Evolutionary conservation across 495 filamentous ascomycete species (phyloP).

Genomic region (Aspergillus indologenus): DNA sequence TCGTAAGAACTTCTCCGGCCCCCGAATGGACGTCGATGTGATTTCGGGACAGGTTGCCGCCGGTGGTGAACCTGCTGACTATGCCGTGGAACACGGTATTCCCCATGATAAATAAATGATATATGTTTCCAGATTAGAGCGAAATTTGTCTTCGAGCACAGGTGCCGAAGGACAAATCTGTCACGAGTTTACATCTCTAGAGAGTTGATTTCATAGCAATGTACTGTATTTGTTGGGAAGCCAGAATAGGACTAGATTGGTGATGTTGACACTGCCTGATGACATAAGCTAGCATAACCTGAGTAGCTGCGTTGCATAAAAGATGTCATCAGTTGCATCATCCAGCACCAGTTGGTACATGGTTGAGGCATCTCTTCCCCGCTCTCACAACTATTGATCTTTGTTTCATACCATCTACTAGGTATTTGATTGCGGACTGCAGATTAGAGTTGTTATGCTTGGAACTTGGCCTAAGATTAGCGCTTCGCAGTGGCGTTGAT

Average conservation of each 20-base stretch:
- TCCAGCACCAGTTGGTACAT: neutral
- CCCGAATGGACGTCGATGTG: conserved; percentile 49
- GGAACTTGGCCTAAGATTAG: neutral
- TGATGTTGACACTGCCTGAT: neutral
- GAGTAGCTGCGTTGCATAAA: neutral
- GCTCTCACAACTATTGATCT: neutral
- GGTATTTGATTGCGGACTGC: neutral
- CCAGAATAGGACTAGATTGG: neutral
- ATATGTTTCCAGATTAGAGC: neutral
- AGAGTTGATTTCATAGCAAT: neutral
- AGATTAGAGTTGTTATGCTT: neutral
- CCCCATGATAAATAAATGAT: conserved; percentile 2
- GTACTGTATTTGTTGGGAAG: neutral
- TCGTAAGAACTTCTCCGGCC: conserved; percentile 66
- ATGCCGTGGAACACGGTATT: conserved; percentile 6
- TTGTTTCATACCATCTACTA: neutral
- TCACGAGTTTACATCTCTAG: neutral
- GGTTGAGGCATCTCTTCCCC: neutral
- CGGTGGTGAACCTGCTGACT: conserved; percentile 9
- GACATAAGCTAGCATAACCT: neutral
- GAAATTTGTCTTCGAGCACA: neutral
- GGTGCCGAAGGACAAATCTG: neutral
- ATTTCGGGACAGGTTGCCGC: conserved; percentile 30
- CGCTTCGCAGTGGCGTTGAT: neutral
- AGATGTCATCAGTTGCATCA: neutral